phyloP scores from a whole-genome alignment of 164 flowering plant genomes.

The Chimonanthus salicifolius region DNA sequence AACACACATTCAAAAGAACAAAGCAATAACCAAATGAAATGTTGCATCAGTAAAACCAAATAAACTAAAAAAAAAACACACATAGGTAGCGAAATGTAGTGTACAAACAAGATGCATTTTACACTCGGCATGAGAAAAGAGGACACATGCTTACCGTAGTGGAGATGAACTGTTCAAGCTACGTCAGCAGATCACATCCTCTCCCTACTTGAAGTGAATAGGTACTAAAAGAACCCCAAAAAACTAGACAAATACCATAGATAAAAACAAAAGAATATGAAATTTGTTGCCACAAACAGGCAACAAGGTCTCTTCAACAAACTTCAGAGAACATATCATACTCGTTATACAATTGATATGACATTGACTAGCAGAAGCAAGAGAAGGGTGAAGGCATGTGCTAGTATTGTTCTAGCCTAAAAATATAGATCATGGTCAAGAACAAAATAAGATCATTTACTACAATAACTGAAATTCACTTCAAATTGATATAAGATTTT shows the following conservation, averaged over 20 bases:
- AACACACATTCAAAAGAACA: too few species aligned
- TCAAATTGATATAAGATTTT: not conserved
- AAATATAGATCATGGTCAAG: not conserved
- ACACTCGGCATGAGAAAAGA: conserved; percentile 31
- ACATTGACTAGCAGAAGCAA: conserved; percentile 1
- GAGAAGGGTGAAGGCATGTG: conserved; percentile 1
- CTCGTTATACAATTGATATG: conserved; percentile 1
- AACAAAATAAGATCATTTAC: not conserved
- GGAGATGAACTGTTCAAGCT: conserved; percentile 46
- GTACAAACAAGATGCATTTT: conserved; percentile 15
- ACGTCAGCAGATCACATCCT: conserved; percentile 91
- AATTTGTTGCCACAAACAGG: conserved; percentile 17
- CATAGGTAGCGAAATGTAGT: not conserved
- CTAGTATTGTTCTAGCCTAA: not conserved
- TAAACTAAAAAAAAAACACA: not conserved
- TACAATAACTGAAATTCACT: not conserved
- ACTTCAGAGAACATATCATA: not conserved
- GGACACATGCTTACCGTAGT: conserved; percentile 84
- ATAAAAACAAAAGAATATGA: conserved; percentile 16
- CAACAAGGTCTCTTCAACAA: conserved; percentile 5
- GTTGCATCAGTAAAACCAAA: not conserved
- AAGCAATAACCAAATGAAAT: not conserved
- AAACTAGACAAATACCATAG: conserved; percentile 30
- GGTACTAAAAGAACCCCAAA: conserved; percentile 48
- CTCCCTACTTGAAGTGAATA: conserved; percentile 73